Conservation (phyloP, 139 green algal genomes). For the Penium margaritaceum region DNA sequence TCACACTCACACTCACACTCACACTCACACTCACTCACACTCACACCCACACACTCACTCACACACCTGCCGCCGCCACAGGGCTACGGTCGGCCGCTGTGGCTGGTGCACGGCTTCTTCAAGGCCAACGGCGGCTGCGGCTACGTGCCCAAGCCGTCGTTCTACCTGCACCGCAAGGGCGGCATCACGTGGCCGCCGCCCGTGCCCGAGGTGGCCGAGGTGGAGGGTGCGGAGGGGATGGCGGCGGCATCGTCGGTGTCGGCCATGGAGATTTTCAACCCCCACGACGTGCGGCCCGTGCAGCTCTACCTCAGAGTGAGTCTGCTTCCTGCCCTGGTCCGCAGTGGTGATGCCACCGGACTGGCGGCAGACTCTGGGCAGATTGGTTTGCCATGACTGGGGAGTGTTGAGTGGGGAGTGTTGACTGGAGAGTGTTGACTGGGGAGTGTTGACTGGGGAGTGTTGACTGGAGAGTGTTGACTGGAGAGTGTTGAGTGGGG, state of each 20-base stretch:
- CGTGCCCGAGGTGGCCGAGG: neutral
- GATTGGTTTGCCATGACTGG: too few relatives aligned
- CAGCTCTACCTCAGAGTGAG: neutral
- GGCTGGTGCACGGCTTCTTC: slow-evolving; percentile 42
- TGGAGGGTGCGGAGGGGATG: neutral
- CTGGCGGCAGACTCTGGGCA: too few relatives aligned
- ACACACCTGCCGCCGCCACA: too few relatives aligned
- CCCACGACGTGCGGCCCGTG: slow-evolving; percentile 1
- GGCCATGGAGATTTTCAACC: slow-evolving; percentile 1
- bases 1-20: neutral
- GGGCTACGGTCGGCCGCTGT: slow-evolving; percentile 38
- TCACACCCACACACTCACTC: neutral
- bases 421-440: neutral
- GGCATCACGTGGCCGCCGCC: too few relatives aligned
- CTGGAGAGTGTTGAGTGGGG: neutral
- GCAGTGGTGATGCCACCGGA: too few relatives aligned
- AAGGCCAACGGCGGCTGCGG: slow-evolving; percentile 38
- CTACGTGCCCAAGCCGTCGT: slow-evolving; percentile 40
- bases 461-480: neutral
- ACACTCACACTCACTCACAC: neutral
- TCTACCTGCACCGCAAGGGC: slow-evolving; percentile 25
- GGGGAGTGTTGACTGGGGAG: neutral
- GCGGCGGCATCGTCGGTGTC: neutral
- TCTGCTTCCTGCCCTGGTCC: neutral
- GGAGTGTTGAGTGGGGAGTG: neutral